phyloP scores from a whole-genome alignment of 257 asterid species.

The Mentha longifolia region DNA sequence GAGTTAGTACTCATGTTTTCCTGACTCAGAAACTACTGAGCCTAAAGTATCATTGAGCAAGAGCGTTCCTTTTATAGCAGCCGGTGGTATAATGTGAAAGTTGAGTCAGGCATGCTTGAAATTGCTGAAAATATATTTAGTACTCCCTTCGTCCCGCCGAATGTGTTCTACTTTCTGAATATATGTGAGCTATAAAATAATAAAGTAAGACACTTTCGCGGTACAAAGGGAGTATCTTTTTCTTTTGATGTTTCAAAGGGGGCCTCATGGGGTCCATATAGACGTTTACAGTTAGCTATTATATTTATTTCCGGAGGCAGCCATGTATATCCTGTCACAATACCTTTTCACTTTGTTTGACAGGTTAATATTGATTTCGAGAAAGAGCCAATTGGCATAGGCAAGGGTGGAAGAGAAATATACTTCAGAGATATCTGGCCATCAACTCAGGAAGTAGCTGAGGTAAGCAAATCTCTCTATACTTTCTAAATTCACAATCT shows the following conservation, averaged over 20 bases:
- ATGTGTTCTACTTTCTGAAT: too few relatives aligned
- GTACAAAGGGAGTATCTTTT: too few relatives aligned
- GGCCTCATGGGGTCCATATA: not conserved
- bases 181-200: too few relatives aligned
- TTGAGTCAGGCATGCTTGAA: not conserved
- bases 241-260: not conserved
- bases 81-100: not conserved
- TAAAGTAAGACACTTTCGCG: too few relatives aligned
- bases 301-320: not conserved
- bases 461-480: constrained; percentile 48
- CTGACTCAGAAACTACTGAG: not conserved
- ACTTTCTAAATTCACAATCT: constrained; percentile 24
- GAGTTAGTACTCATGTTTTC: not conserved
- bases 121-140: not conserved
- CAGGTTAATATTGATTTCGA: constrained; percentile 95
- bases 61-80: not conserved
- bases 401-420: constrained; percentile 82
- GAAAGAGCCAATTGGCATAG: constrained; percentile 90
- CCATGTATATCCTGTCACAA: constrained; percentile 3
- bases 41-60: not conserved
- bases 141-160: too few relatives aligned
- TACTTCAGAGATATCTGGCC: constrained; percentile 96
- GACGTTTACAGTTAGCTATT: not conserved
- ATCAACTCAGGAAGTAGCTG: constrained; percentile 85
- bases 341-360: constrained; percentile 15